These are phyloP conservation scores for Sporothrix euskadiensis DNA, from an alignment of 2,329 filamentous ascomycete genomes.

Conservation along the genomic window DNA sequence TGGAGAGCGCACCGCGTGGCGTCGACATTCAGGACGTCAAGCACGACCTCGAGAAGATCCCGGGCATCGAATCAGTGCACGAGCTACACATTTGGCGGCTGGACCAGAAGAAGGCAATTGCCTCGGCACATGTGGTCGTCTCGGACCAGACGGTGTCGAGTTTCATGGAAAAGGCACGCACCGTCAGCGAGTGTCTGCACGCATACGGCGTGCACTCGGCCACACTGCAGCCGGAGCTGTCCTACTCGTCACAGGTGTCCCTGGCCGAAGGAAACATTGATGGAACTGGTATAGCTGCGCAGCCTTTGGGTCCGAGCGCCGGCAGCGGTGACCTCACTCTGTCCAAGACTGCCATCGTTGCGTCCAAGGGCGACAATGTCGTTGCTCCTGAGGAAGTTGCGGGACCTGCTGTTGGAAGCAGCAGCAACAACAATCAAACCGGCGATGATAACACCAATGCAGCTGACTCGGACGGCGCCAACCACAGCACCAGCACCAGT, in stretches of 20 bases:
- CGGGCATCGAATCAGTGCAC: constrained; percentile 66
- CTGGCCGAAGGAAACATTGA: not conserved
- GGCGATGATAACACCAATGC: not conserved
- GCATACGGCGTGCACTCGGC: constrained; percentile 71
- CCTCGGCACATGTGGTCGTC: constrained; percentile 68
- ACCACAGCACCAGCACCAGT: not conserved
- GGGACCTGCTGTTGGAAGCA: not conserved
- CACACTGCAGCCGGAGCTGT: constrained; percentile 67
- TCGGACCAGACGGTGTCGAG: constrained; percentile 55
- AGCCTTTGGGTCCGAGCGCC: not conserved
- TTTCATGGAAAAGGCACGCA: constrained; percentile 63
- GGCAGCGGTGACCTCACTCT: not conserved
- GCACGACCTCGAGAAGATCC: constrained; percentile 69
- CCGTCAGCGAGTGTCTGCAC: constrained; percentile 68
- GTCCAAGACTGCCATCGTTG: not conserved
- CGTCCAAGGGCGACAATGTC: not conserved
- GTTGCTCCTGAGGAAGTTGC: not conserved
- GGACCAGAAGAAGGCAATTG: constrained; percentile 68
- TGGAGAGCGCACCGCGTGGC: constrained; percentile 64
- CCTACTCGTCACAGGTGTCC: constrained; percentile 6
- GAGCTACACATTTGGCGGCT: constrained; percentile 75
- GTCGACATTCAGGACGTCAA: constrained; percentile 64
- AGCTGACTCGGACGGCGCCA: not conserved
- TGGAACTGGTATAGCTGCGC: not conserved
- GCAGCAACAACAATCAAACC: not conserved